Percentiles rank a stretch among this genome's conserved stretches.
phyloP scores from a whole-genome alignment of 1,284 basidiomycete species.

The Schizophyllum commune region DNA sequence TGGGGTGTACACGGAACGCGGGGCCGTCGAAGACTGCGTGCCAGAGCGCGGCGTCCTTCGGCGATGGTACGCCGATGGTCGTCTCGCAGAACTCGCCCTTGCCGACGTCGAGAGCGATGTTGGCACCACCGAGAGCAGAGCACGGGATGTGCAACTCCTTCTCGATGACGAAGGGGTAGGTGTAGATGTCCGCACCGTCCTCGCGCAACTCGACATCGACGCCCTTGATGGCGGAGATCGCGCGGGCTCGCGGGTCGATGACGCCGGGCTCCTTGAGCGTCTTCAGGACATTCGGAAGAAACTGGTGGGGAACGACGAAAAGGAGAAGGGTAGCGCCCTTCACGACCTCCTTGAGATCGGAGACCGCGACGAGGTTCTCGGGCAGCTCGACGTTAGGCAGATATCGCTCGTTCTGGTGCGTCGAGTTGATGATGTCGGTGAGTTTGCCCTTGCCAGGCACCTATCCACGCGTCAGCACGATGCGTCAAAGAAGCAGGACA shows the following conservation, averaged over 20 bases:
- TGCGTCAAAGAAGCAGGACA: not conserved
- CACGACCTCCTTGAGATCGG: conserved; percentile 9
- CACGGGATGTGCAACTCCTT: conserved; percentile 11
- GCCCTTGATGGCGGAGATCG: conserved; percentile 15
- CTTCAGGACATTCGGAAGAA: conserved; percentile 12
- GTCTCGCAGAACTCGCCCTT: conserved; percentile 14
- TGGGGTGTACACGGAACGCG: conserved; percentile 13
- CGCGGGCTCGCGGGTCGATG: conserved; percentile 7
- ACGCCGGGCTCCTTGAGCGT: conserved; percentile 10
- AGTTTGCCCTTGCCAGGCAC: conserved; percentile 12
- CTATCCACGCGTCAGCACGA: not conserved
- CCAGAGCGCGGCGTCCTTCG: conserved; percentile 14
- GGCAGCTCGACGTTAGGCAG: conserved; percentile 13
- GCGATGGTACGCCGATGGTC: conserved; percentile 12
- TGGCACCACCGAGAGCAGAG: conserved; percentile 14
- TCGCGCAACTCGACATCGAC: conserved; percentile 10
- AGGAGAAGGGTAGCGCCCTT: conserved; percentile 13
- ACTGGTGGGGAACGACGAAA: conserved; percentile 13
- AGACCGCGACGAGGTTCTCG: conserved; percentile 12
- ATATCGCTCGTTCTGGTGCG: conserved; percentile 12
- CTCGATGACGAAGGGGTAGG: conserved; percentile 12
- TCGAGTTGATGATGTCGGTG: conserved; percentile 13
- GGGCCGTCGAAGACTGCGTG: conserved; percentile 13
- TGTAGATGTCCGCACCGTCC: conserved; percentile 12
- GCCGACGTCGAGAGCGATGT: conserved; percentile 14